Base-by-base conservation (phyloP, 176 grass and related monocot species). In the Eragrostis nindensis region DNA sequence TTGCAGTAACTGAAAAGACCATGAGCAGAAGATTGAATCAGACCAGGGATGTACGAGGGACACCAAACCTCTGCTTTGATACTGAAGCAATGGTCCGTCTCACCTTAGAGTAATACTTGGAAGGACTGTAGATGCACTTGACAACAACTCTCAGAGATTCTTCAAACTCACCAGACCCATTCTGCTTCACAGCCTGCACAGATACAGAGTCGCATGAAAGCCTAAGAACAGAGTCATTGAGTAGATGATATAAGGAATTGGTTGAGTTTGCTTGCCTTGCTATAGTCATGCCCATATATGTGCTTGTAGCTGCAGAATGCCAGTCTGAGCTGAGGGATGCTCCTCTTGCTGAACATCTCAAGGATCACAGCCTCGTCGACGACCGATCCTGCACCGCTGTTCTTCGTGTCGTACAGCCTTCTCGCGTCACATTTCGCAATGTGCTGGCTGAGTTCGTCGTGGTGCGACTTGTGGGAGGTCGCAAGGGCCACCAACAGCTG, bases 311-410 rank as follows among this genome's bases (percentile, higher is more conserved):
- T 93, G 75, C 67, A 87, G 75, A 98, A 83, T 42, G 96, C 90
- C 69, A 98, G 68, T 62, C 88, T 98, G 43, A 98, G 85, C 83
- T 98, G 92, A 18, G 90, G 96, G 68, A 93, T 93, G 84, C 96
- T 98, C 83, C 96, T 95, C 88, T 95, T 98, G 82, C 96, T 98
- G 81, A 98, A 81, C 70, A 95, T 91, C 86, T 95, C 96, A 11
- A 98, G 90, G 64, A 98, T 83, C 2, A 81, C 73, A 7, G 92
- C 90, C 68, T 98, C 90, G 6, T 98, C 81, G 5, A 89, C 78
- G 2, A 86, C 68, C 4, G 80, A 82, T 14, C 87, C 89, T 4
- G n/a, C 72, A n/a, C 86, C 60, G 30, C 86, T 39, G 62, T 90
- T 93, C 66, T 83, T 88, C 1, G 88, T 82, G 21, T 86, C 90